Evolutionary conservation across 768 basidiomycete genomes (phyloP).

Genomic region (Crassisporium funariophilum): DNA sequence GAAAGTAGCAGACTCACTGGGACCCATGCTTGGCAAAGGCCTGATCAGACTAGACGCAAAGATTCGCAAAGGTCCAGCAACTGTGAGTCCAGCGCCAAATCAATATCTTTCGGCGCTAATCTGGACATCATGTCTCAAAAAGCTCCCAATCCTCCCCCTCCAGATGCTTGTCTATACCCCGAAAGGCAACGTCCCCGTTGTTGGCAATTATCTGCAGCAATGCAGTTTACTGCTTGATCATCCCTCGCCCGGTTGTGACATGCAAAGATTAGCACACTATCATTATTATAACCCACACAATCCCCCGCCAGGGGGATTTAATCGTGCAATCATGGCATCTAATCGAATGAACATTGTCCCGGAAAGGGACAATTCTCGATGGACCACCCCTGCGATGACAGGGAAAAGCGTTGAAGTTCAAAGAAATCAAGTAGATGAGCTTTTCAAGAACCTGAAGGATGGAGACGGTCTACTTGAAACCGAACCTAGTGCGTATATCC

Average conservation of each 20-base stretch:
- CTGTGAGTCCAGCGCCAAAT: constrained; percentile 46
- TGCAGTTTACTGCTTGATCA: constrained; percentile 77
- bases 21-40: constrained; percentile 84
- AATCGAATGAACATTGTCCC: constrained; percentile 44
- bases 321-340: constrained; percentile 40
- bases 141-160: constrained; percentile 83
- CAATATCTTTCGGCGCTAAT: background rate
- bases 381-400: constrained; percentile 53
- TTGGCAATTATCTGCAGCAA: constrained; percentile 74
- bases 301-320: constrained; percentile 71
- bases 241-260: constrained; percentile 69
- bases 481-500: constrained; percentile 65
- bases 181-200: constrained; percentile 86
- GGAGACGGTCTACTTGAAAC: constrained; percentile 88
- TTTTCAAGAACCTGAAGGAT: constrained; percentile 86
- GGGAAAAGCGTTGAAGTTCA: constrained; percentile 90
- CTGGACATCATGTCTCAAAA: constrained; percentile 6
- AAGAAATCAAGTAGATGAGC: constrained; percentile 89
- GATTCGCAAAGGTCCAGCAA: constrained; percentile 62
- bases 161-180: constrained; percentile 92
- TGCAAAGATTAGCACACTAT: constrained; percentile 57
- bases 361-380: constrained; percentile 44
- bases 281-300: constrained; percentile 91
- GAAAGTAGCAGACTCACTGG: constrained; percentile 76
- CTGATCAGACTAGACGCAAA: constrained; percentile 80